Conservation (phyloP, 805 yeast genomes). For the Ogataea nakhonphanomensis region DNA sequence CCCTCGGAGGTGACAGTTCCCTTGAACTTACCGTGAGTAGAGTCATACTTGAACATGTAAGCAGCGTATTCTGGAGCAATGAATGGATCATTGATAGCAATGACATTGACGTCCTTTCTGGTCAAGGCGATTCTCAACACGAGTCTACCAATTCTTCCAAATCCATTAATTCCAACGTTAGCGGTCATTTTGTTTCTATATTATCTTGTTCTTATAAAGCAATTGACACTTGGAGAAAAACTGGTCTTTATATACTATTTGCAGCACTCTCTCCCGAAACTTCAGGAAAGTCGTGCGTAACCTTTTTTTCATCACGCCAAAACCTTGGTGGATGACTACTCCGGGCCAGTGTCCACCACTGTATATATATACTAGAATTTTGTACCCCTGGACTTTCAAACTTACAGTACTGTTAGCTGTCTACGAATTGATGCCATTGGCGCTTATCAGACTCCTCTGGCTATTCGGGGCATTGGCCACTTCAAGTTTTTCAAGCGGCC, state of each 20-base stretch:
- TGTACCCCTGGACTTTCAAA: not conserved
- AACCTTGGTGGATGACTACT: conserved; percentile 14
- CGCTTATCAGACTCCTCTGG: not conserved
- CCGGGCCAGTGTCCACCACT: conserved; percentile 21
- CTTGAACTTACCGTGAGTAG: conserved; percentile 82
- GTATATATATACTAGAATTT: not conserved
- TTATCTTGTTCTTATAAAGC: conserved; percentile 6
- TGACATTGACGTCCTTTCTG: conserved; percentile 74
- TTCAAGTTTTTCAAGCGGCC: not conserved
- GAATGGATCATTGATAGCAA: conserved; percentile 90
- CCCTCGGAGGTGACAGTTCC: conserved; percentile 67
- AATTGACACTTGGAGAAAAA: conserved; percentile 7
- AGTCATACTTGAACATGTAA: conserved; percentile 93
- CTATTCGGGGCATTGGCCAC: not conserved
- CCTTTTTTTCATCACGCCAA: conserved; percentile 15
- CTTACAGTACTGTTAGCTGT: not conserved
- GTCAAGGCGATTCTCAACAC: conserved; percentile 77
- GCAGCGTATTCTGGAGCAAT: conserved; percentile 88
- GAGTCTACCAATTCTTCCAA: conserved; percentile 92
- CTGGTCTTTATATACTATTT: conserved; percentile 14
- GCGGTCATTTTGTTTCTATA: conserved; percentile 43
- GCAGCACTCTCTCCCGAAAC: conserved; percentile 8
- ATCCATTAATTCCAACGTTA: conserved; percentile 88
- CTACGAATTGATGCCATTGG: no score
- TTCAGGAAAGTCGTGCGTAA: conserved; percentile 10